phyloP scores from a whole-genome alignment of 2,329 filamentous ascomycete species.

The Gyromitra esculenta region DNA sequence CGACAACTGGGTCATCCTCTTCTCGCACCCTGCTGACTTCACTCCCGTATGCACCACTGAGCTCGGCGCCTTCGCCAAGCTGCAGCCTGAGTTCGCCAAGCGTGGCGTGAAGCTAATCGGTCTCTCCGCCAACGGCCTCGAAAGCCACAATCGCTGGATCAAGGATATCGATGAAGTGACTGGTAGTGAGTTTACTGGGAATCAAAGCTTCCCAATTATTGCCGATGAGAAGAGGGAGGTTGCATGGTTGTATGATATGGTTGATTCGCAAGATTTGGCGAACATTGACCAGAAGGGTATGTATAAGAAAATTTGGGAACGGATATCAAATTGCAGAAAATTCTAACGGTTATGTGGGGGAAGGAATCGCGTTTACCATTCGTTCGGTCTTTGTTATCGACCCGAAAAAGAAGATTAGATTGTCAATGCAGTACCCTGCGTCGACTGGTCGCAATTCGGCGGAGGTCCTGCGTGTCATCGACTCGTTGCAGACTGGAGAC shows the following conservation, averaged over 20 bases:
- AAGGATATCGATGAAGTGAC: conserved; percentile 85
- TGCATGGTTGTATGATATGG: conserved; percentile 81
- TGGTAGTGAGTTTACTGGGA: conserved; percentile 60
- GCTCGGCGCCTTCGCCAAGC: conserved; percentile 89
- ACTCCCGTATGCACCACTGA: conserved; percentile 96
- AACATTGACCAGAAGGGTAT: conserved; percentile 79
- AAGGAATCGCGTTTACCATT: conserved; percentile 79
- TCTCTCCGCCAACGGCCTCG: conserved; percentile 84
- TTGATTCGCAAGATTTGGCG: conserved; percentile 82
- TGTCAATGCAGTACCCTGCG: conserved; percentile 91
- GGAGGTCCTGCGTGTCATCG: conserved; percentile 80
- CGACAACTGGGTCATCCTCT: conserved; percentile 81
- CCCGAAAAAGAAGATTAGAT: conserved; percentile 89
- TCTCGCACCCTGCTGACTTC: conserved; percentile 89
- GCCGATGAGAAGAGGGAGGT: conserved; percentile 82
- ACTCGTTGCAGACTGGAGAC: conserved; percentile 83
- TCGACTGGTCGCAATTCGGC: conserved; percentile 85
- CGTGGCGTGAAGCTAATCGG: conserved; percentile 91
- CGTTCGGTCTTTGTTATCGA: conserved; percentile 95
- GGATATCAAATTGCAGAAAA: background rate
- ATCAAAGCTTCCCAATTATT: conserved; percentile 75
- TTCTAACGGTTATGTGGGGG: background rate
- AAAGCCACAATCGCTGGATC: conserved; percentile 88
- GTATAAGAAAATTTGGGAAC: background rate
- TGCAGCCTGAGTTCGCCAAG: conserved; percentile 86